Conservation (phyloP, 2,329 filamentous ascomycete species). For the Fusarium abutilonis region DNA sequence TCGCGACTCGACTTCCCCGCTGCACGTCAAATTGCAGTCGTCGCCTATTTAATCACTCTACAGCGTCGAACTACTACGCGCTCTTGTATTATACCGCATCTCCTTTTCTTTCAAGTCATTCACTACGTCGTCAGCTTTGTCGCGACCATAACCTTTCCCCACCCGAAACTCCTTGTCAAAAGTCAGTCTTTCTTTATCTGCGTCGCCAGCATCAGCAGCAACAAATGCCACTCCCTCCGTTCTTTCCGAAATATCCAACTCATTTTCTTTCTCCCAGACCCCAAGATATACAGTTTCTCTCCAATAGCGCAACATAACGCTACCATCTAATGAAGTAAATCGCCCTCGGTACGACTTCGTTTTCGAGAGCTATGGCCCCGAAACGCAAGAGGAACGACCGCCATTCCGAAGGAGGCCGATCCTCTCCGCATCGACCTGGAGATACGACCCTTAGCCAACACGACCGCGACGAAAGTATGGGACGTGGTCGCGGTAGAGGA, state of each 20-base stretch:
- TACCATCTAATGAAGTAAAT: slow-evolving; percentile 50
- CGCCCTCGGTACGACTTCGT: slow-evolving; percentile 20
- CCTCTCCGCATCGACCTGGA: slow-evolving; percentile 70
- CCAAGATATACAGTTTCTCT: slow-evolving; percentile 8
- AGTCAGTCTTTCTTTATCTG: slow-evolving; percentile 42
- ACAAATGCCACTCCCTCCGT: slow-evolving; percentile 16
- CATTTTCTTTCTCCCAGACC: slow-evolving; percentile 30
- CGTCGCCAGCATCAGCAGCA: slow-evolving; percentile 35
- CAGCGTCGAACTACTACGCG: slow-evolving; percentile 7
- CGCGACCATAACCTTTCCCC: slow-evolving; percentile 31
- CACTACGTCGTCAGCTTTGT: slow-evolving; percentile 32
- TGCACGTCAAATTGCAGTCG: slow-evolving; percentile 22
- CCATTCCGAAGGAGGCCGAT: slow-evolving; percentile 61
- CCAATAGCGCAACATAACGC: slow-evolving; percentile 15
- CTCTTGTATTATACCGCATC: slow-evolving; percentile 6
- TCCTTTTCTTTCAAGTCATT: slow-evolving; percentile 38
- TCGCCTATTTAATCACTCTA: slow-evolving; percentile 1
- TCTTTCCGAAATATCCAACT: slow-evolving; percentile 27
- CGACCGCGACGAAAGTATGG: slow-evolving; percentile 63
- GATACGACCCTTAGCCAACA: slow-evolving; percentile 66
- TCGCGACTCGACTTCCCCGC: slow-evolving; percentile 37
- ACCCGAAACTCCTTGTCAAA: slow-evolving; percentile 42
- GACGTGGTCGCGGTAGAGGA: slow-evolving; percentile 59
- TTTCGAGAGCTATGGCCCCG: slow-evolving; percentile 60
- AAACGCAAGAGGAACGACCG: slow-evolving; percentile 69